Evolutionary conservation across 148 eudicot species (phyloP), one percentile per base, ranked within the genome.

Genomic region (Rhododendron simsii): DNA sequence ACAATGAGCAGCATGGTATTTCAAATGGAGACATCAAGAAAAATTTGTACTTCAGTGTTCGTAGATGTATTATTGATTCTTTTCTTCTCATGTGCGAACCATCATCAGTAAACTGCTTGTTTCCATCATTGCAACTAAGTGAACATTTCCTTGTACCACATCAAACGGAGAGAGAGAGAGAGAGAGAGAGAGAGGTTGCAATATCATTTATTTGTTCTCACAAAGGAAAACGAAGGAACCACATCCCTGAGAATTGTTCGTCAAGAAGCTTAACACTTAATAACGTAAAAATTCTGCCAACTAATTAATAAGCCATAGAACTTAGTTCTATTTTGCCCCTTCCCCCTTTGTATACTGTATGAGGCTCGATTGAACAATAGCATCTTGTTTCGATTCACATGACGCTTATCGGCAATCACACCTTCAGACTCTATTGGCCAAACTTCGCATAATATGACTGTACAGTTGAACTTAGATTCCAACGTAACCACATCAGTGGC

Each of bases 381-480:
- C 76, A 71, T 30, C 76, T 67, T 67, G 15, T 67, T 67, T 67
- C 16, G 9, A 13, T 33, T 14, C 21, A 71, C 41, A 28, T 5
- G 35, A 71, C 6, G 4, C 14, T 20, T 41, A 41, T 51, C 35
- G 15, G 4, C 55, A 78, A 47, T 67, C 33, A 4, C 74, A 10
- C 45, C 63, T 28, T 30, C 15, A 74, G 55, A 74, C 51, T 50
- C 67, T 35, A 33, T 33, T 30, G 53, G 30, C 81, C 57, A 73
- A 53, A n/a, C 63, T 33, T 35, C 41, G 14, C 73, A 30, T 69
- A 55, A 55, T n/a, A 23, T 74, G 57, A 85, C 37, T 81, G 51
- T 85, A 82, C 87, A 86, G 57, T 73, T 81, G 69, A 82, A 82
- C 71, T 44, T 23, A n/a, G 71, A 8, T 14, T 69, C 35, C 35